Evolutionary conservation across 441 rosid genomes (phyloP).

Genomic region (Dalechampia spathulata): DNA sequence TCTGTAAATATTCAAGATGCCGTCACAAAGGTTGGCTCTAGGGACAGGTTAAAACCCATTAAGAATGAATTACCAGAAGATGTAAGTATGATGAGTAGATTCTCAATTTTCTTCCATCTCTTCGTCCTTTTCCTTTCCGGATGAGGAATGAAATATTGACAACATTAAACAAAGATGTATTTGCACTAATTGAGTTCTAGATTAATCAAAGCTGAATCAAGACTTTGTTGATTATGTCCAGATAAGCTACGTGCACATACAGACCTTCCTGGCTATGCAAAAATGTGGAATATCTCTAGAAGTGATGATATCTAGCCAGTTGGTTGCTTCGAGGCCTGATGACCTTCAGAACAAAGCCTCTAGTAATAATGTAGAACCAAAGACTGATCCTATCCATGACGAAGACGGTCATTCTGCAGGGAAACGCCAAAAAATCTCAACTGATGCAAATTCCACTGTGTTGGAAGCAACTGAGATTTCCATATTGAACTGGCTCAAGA

Average conservation of each 20-base stretch:
- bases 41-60: slow-evolving; percentile 39
- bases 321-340: not conserved
- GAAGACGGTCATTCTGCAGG: slow-evolving; percentile 9
- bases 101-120: not conserved
- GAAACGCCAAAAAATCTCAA: slow-evolving; percentile 31
- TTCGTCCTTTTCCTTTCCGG: not conserved
- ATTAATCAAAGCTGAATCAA: too few species aligned
- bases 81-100: slow-evolving; percentile 20
- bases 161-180: not conserved
- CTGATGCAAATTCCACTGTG: slow-evolving; percentile 11
- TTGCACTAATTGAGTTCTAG: not conserved
- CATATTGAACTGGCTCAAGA: slow-evolving; percentile 28
- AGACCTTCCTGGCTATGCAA: slow-evolving; percentile 28
- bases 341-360: slow-evolving; percentile 10
- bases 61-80: slow-evolving; percentile 41
- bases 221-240: slow-evolving; percentile 17
- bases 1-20: slow-evolving; percentile 31
- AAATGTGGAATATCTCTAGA: slow-evolving; percentile 22
- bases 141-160: not conserved
- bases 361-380: slow-evolving; percentile 4
- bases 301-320: slow-evolving; percentile 3
- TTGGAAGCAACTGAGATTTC: slow-evolving; percentile 27
- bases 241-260: slow-evolving; percentile 41
- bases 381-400: not conserved
- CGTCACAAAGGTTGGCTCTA: slow-evolving; percentile 34